Evolutionary conservation across 148 eudicot species (phyloP).

Genomic region (Amaranthus hypochondriacus): DNA sequence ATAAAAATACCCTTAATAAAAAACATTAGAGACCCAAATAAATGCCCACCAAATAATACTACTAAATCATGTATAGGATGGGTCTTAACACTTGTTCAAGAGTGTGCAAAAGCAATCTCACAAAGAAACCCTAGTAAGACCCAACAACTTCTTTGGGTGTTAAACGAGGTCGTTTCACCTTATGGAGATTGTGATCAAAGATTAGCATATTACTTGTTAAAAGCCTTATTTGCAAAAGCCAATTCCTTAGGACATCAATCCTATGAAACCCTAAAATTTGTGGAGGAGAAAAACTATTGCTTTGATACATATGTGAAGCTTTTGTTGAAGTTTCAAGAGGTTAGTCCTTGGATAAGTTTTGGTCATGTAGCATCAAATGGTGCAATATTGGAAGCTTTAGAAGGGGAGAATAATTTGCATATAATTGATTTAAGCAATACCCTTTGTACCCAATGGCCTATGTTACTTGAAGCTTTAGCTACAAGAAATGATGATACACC

Average conservation of each 20-base stretch:
- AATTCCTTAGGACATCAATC: conserved; percentile 9
- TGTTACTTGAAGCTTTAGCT: conserved; percentile 33
- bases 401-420: conserved; percentile 25
- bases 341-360: conserved; percentile 34
- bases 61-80: conserved; percentile 4
- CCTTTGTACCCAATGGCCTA: conserved; percentile 38
- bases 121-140: conserved; percentile 16
- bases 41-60: background rate
- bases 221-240: conserved; percentile 22
- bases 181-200: conserved; percentile 32
- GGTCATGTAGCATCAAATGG: conserved; percentile 38
- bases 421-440: conserved; percentile 30
- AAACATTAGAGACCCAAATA: background rate
- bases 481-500: conserved; percentile 26
- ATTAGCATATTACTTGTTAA: conserved; percentile 28
- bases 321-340: conserved; percentile 34
- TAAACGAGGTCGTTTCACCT: conserved; percentile 28
- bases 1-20: conserved; percentile 15
- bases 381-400: conserved; percentile 32
- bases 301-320: conserved; percentile 23
- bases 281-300: conserved; percentile 17
- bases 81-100: conserved; percentile 18
- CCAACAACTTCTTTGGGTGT: conserved; percentile 25
- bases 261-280: conserved; percentile 14
- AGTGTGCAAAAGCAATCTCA: conserved; percentile 24